A percentile compares a stretch with the other conserved stretches of the same genome.
Evolutionary conservation across 2,329 filamentous ascomycete genomes (phyloP).

Genomic region (Lachnellula occidentalis): DNA sequence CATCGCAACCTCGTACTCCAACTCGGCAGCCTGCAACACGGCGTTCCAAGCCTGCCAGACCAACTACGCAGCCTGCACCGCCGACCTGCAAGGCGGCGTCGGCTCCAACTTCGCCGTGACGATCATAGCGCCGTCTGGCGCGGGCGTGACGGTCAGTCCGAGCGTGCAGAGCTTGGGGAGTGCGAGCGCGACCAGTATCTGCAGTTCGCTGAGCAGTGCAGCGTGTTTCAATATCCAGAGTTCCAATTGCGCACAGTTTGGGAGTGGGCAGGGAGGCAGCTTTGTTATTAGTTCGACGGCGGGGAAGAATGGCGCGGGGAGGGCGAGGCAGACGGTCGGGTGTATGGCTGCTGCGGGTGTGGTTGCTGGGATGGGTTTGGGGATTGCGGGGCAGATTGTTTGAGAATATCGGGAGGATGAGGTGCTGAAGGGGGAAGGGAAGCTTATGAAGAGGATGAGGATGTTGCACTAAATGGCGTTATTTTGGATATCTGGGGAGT

Average conservation of each 20-base stretch:
- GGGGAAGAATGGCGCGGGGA: conserved; percentile 18
- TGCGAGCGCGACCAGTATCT: conserved; percentile 47
- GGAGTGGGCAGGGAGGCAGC: conserved; percentile 3
- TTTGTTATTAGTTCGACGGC: conserved; percentile 16
- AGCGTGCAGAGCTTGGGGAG: conserved; percentile 35
- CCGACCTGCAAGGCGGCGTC: conserved; percentile 37
- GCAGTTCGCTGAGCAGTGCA: conserved; percentile 47
- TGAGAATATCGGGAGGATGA: conserved; percentile 5
- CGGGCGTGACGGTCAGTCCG: conserved; percentile 47
- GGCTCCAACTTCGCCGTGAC: conserved; percentile 45
- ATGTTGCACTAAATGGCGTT: not conserved
- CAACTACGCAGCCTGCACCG: conserved; percentile 51
- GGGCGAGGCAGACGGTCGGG: conserved; percentile 21
- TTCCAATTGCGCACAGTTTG: conserved; percentile 27
- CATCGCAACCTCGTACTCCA: conserved; percentile 45
- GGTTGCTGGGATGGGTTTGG: conserved; percentile 23
- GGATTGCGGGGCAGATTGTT: conserved; percentile 22
- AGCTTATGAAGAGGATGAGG: too few species aligned
- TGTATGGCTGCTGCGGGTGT: conserved; percentile 21
- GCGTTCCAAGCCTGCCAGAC: conserved; percentile 46
- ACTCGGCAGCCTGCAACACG: conserved; percentile 46
- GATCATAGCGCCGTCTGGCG: conserved; percentile 48
- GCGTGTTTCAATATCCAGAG: conserved; percentile 40
- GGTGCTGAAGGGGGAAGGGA: not conserved
- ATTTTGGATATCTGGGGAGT: not conserved